Conservation (phyloP, 805 yeast genomes). For the Hanseniaspora valbyensis region DNA sequence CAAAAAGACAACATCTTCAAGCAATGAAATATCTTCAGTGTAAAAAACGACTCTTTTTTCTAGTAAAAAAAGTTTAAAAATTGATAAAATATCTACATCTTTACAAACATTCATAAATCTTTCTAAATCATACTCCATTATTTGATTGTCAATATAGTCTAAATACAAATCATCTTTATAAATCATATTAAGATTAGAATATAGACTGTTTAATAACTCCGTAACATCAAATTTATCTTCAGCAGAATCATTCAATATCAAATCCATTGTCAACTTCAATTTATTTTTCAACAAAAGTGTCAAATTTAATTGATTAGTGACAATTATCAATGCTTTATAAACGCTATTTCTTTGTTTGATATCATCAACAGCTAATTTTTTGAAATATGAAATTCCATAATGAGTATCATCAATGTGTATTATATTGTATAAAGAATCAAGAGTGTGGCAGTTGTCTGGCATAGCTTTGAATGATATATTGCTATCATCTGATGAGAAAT, state of each 20-base stretch:
- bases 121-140: slow-evolving; percentile 5
- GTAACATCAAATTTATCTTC: not conserved
- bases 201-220: not conserved
- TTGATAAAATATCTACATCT: not conserved
- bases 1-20: slow-evolving; percentile 6
- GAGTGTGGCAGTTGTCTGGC: slow-evolving; percentile 10
- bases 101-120: not conserved
- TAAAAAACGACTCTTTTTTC: slow-evolving; percentile 12
- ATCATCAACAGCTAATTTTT: slow-evolving; percentile 5
- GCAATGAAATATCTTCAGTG: slow-evolving; percentile 8
- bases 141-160: slow-evolving; percentile 10
- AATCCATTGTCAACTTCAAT: slow-evolving; percentile 10
- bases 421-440: slow-evolving; percentile 9
- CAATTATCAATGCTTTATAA: slow-evolving; percentile 5
- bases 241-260: not conserved
- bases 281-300: slow-evolving; percentile 3
- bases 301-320: slow-evolving; percentile 8
- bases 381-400: slow-evolving; percentile 11
- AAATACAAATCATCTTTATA: slow-evolving; percentile 2
- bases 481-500: not conserved
- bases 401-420: not conserved
- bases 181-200: not conserved
- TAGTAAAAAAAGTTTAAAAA: slow-evolving; percentile 1
- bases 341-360: slow-evolving; percentile 7
- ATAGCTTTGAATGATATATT: slow-evolving; percentile 11